phyloP scores from a whole-genome alignment of 2,329 filamentous ascomycete species.

The Colletotrichum incanum region DNA sequence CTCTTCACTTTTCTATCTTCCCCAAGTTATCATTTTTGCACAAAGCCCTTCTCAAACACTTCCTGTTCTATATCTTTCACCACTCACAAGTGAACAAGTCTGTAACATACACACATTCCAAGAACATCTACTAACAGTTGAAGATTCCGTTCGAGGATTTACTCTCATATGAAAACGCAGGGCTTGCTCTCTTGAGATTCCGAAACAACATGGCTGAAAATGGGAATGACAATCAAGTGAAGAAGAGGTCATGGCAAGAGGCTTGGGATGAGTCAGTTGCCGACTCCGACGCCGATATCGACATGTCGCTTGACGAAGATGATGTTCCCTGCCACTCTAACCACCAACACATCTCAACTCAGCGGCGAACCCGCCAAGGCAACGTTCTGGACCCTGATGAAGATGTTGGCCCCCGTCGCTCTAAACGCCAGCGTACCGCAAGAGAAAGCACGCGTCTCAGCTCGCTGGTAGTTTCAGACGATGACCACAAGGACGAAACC shows the following conservation, averaged over 20 bases:
- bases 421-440: conserved; percentile 30
- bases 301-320: conserved; percentile 33
- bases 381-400: conserved; percentile 25
- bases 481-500: conserved; percentile 21
- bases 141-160: conserved; percentile 38
- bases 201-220: conserved; percentile 6
- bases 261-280: conserved; percentile 19
- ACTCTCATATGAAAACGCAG: conserved; percentile 20
- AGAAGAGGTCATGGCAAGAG: conserved; percentile 33
- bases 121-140: neutral
- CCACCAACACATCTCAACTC: conserved; percentile 11
- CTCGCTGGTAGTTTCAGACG: neutral
- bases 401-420: conserved; percentile 16
- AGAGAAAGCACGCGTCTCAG: conserved; percentile 22
- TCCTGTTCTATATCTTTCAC: neutral
- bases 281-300: neutral
- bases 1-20: too few relatives aligned
- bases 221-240: neutral
- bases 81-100: neutral
- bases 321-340: conserved; percentile 11
- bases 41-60: neutral
- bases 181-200: conserved; percentile 27
- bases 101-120: neutral
- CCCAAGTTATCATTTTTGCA: neutral
- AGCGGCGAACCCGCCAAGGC: neutral